Base-by-base conservation (phyloP, 2,329 filamentous ascomycete genomes). In the Hysterium pulicare region DNA sequence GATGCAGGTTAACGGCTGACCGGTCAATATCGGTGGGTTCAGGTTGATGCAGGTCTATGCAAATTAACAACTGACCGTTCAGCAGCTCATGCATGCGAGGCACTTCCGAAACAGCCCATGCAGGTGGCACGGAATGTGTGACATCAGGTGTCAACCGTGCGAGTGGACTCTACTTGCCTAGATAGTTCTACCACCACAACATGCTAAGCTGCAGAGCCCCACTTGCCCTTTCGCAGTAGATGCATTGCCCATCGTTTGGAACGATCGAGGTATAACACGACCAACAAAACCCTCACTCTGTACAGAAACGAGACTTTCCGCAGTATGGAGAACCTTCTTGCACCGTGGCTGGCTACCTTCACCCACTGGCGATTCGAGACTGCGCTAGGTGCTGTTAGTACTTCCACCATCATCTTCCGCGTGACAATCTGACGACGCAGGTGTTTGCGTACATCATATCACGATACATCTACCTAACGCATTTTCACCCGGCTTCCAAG, bases 401-500 rank as follows among this genome's bases (percentile, higher is more conserved):
- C 35, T 38, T 38, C 21, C 35, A 38, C 35, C 6, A 38, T 42
- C 10, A 40, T 40, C n/a, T n/a, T n/a, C n/a, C n/a, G n/a, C n/a
- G n/a, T n/a, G n/a, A n/a, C n/a, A n/a, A n/a, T n/a, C n/a, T n/a
- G n/a, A n/a, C n/a, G n/a, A n/a, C n/a, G n/a, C n/a, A 46, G 44
- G 34, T 40, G 10, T 42, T 32, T 33, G 40, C 32, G 5, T 46
- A 42, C 35, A 21, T 21, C 16, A 17, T 43, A 35, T n/a, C 37
- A 26, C 40, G 40, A 17, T 16, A 3, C 21, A 38, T 44, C 28
- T 44, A 44, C 20, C 19, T 33, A 10, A 15, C 20, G 5, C 21
- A 34, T 16, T 45, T 45, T 32, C 42, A 45, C 32, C 42, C 42
- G 9, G 13, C 23, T 13, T 28, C 42, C 21, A 41, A 41, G n/a